Evolutionary conservation across 2,329 filamentous ascomycete genomes (phyloP).

Genomic region (Paraphaeosphaeria sporulosa): DNA sequence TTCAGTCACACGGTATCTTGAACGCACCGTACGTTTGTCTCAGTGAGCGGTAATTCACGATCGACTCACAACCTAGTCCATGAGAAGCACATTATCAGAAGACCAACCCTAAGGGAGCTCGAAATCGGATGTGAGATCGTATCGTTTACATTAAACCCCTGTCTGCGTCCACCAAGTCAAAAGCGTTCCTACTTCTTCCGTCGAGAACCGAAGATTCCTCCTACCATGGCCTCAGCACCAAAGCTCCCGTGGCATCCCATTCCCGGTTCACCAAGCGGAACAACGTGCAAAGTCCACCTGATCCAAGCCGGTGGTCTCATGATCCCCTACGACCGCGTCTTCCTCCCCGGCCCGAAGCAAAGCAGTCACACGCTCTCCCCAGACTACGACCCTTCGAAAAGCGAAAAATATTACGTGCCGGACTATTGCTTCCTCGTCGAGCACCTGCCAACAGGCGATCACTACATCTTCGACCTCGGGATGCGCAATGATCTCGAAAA

Average conservation of each 20-base stretch:
- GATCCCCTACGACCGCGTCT: slow-evolving; percentile 55
- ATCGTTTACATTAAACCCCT: too few relatives aligned
- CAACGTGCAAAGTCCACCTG: slow-evolving; percentile 42
- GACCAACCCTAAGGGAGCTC: too few relatives aligned
- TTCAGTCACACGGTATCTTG: too few relatives aligned
- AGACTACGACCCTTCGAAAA: slow-evolving; percentile 32
- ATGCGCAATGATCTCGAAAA: slow-evolving; percentile 56
- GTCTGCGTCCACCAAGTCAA: too few relatives aligned
- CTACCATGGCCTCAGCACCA: slow-evolving; percentile 10
- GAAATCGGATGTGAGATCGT: too few relatives aligned
- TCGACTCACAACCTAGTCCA: too few relatives aligned
- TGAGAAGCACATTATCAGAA: too few relatives aligned
- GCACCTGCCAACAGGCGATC: slow-evolving; percentile 38
- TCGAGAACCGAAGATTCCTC: too few relatives aligned
- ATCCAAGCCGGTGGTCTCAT: slow-evolving; percentile 52
- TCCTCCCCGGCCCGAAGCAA: slow-evolving; percentile 54
- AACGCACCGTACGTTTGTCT: too few relatives aligned
- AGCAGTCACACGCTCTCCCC: slow-evolving; percentile 51
- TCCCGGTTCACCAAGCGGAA: slow-evolving; percentile 24
- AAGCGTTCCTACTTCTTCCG: too few relatives aligned
- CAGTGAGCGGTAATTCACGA: too few relatives aligned
- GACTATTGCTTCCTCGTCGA: slow-evolving; percentile 44
- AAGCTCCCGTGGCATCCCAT: slow-evolving; percentile 37
- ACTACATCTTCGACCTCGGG: slow-evolving; percentile 63
- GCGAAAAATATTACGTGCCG: slow-evolving; percentile 31